Base-by-base conservation (phyloP, 2,329 filamentous ascomycete species). In the Thielaviopsis euricoi region DNA sequence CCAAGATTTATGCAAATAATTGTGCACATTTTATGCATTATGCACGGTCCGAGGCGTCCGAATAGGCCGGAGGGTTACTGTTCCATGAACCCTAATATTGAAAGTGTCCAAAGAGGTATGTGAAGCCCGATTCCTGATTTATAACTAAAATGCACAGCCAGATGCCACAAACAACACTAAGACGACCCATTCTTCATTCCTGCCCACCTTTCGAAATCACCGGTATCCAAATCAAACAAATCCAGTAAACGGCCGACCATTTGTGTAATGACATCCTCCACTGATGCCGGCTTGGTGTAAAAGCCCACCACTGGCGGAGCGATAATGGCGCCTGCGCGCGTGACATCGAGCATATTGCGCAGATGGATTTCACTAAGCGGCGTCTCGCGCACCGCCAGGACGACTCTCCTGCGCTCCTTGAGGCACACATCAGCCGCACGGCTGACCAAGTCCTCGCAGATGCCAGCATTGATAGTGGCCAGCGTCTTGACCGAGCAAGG, bases 401-500 rank as follows among this genome's bases (percentile, higher is more conserved):
- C 68, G 0, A 76, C 62, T 52, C 65, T 64, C 17, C 71, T 59
- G 1, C 69, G 58, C 61, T 76, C 74, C 61, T 77, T 77, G 1
- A 77, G 62, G 56, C 66, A 70, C 1, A 77, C 74, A 59, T 74
- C 73, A 2, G 74, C 74, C 0, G 73, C 70, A 0, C 73, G 65
- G 0, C 71, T 66, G 33, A 76, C 74, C 12, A 77, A 61, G 60
- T 76, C 74, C 46, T 75, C 70, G 57, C 71, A 70, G 58, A 69
- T 71, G 0, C 73, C 74, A 1, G 66, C 63, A 21, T 67, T 63
- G 2, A 77, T 68, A 0, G 66, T 70, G 0, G 73, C 71, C 3
- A 76, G 66, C 0, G 74, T 76, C 63, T 76, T 76, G 70, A 76
- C 73, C 56, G 69, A 72, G 64, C 74, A 77, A 0, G 71, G 73